Evolutionary conservation across 2,329 filamentous ascomycete genomes (phyloP), one percentile per base, ranked within the genome.

Genomic region (Penicillium sp.): DNA sequence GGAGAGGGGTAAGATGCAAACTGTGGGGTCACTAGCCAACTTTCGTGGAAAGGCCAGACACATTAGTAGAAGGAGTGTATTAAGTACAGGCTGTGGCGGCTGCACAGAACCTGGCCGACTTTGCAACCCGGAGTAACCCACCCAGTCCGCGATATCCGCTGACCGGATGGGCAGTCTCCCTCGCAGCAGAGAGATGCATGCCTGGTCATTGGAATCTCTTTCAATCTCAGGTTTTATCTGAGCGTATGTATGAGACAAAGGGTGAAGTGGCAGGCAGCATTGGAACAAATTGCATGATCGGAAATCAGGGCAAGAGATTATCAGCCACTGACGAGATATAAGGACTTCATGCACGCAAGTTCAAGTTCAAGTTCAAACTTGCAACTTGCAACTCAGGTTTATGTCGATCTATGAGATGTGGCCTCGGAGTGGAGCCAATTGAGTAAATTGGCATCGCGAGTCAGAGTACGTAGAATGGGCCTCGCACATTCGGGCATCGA

Each of bases 21-120:
- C 42, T 62, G 36, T 64, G 58, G 59, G 62, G 58, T 10, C 49
- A 53, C 8, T 65, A 64, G 21, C 58, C 60, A 18, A 59, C 60
- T 23, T 53, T 64, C 1, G 28, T 64, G 8, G 43, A 28, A 15
- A 21, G n/a, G 12, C 28, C 39, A 15, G 52, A 38, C 4, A 43
- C 46, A 16, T 43, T 38, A 5, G 56, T 62, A 3, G 45, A 56
- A n/a, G 61, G 57, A 10, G 51, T 56, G 18, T 65, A 59, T 41
- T 31, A 52, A 41, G 58, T 67, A 24, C 26, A 5, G 9, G 54
- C 23, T 13, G 24, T 46, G 9, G 38, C 45, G 4, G 28, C 64
- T 47, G 56, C 48, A 15, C 42, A 49, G 42, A 56, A 47, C 38
- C 42, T 60, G 31, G 62, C 51, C 4, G 26, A 23, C 2, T 61